Conservation (phyloP, 2,329 filamentous ascomycete species). For the Neurospora sp. region DNA sequence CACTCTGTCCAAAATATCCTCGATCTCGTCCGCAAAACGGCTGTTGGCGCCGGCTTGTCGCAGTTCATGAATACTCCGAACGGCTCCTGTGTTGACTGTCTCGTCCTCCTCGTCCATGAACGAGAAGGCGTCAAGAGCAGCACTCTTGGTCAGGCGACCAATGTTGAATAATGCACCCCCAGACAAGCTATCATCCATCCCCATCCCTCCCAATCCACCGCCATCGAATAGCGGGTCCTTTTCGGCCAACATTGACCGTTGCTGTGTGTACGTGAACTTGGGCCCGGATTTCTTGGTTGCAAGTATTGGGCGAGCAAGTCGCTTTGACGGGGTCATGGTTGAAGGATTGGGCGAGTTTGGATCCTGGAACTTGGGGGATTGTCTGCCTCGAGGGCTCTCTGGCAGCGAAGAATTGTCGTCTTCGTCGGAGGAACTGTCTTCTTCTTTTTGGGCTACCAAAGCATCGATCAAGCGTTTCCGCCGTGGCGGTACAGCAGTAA, state of each 20-base stretch:
- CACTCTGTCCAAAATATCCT: constrained; percentile 53
- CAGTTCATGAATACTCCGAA: constrained; percentile 56
- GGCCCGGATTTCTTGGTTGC: constrained; percentile 24
- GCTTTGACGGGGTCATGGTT: constrained; percentile 10
- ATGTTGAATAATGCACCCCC: constrained; percentile 17
- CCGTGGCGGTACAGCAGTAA: constrained; percentile 4
- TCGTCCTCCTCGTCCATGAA: constrained; percentile 37
- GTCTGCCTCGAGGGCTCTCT: neutral
- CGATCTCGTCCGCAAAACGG: constrained; percentile 55
- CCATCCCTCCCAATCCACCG: constrained; percentile 14
- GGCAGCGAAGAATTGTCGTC: constrained; percentile 13
- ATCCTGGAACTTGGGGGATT: constrained; percentile 5
- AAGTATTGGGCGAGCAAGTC: constrained; percentile 15
- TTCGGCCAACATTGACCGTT: constrained; percentile 27
- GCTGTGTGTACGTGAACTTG: constrained; percentile 30
- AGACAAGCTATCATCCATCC: constrained; percentile 10
- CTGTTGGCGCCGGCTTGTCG: constrained; percentile 57
- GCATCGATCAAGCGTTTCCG: constrained; percentile 32
- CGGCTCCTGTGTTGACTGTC: constrained; percentile 35
- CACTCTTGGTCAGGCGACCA: constrained; percentile 14
- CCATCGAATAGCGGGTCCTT: constrained; percentile 18
- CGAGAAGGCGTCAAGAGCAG: constrained; percentile 20
- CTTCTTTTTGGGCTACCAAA: constrained; percentile 29
- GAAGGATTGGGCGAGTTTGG: constrained; percentile 17
- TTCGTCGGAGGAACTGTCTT: constrained; percentile 22